Conservation (phyloP, 169 alveolate genomes). For the Eimeria brunetti region DNA sequence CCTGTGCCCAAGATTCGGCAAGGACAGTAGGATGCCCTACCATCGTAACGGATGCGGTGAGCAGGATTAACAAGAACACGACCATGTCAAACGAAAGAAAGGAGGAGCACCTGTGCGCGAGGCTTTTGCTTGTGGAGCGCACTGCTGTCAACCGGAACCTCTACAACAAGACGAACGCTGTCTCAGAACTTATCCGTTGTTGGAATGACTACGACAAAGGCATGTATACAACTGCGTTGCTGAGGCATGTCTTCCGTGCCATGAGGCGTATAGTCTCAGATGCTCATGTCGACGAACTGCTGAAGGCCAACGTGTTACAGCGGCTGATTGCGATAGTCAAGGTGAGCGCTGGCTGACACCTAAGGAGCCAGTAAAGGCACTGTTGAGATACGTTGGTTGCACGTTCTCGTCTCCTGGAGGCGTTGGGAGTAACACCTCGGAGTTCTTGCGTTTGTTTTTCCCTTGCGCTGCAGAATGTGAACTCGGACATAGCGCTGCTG, state of each 20-base stretch:
- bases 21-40: slow-evolving; percentile 73
- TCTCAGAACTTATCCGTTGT: slow-evolving; percentile 63
- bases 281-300: slow-evolving; percentile 79
- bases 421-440: neutral
- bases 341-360: neutral
- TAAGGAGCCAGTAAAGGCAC: neutral
- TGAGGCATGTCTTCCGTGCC: slow-evolving; percentile 80
- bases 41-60: slow-evolving; percentile 66
- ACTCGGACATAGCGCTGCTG: slow-evolving; percentile 78
- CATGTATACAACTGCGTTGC: slow-evolving; percentile 66
- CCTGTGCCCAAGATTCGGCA: slow-evolving; percentile 79
- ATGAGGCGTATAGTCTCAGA: slow-evolving; percentile 79
- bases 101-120: slow-evolving; percentile 76
- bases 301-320: slow-evolving; percentile 78
- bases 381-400: neutral
- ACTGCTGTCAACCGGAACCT: slow-evolving; percentile 79
- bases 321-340: slow-evolving; percentile 69
- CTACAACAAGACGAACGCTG: slow-evolving; percentile 79
- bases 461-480: slow-evolving; percentile 51
- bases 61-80: slow-evolving; percentile 51
- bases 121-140: slow-evolving; percentile 76
- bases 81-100: slow-evolving; percentile 58
- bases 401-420: neutral
- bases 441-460: neutral
- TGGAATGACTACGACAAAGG: slow-evolving; percentile 81